phyloP scores from a whole-genome alignment of 148 eudicot genomes.

The Rhododendron mucronatum region DNA sequence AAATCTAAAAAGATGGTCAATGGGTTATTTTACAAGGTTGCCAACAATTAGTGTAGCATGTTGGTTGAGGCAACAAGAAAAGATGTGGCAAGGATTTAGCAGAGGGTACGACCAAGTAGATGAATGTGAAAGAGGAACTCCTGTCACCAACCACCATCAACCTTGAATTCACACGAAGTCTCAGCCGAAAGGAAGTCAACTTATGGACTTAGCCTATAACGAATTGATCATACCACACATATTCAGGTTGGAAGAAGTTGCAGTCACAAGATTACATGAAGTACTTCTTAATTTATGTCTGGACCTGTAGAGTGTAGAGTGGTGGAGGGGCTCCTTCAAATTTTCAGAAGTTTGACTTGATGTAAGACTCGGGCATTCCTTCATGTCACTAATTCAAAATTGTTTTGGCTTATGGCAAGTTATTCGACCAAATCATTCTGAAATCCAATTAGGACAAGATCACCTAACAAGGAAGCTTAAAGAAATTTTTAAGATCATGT shows the following conservation, averaged over 20 bases:
- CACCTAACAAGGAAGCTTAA: neutral
- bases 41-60: too few relatives aligned
- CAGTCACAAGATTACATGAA: neutral
- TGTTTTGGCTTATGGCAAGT: neutral
- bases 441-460: neutral
- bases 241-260: neutral
- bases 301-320: neutral
- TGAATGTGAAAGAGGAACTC: neutral
- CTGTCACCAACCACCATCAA: neutral
- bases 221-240: neutral
- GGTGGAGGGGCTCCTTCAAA: neutral
- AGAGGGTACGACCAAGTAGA: neutral
- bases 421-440: neutral
- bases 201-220: neutral
- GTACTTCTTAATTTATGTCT: neutral
- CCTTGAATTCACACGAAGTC: neutral
- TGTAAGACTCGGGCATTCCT: neutral
- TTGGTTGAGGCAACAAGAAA: constrained; percentile 1
- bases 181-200: neutral
- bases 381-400: too few relatives aligned
- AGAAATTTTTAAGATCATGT: neutral
- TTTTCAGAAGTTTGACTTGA: neutral
- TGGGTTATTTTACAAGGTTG: neutral
- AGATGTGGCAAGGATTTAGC: neutral
- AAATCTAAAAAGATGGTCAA: neutral